Conservation (phyloP, 495 filamentous ascomycete genomes). For the Rusavskia elegans region DNA sequence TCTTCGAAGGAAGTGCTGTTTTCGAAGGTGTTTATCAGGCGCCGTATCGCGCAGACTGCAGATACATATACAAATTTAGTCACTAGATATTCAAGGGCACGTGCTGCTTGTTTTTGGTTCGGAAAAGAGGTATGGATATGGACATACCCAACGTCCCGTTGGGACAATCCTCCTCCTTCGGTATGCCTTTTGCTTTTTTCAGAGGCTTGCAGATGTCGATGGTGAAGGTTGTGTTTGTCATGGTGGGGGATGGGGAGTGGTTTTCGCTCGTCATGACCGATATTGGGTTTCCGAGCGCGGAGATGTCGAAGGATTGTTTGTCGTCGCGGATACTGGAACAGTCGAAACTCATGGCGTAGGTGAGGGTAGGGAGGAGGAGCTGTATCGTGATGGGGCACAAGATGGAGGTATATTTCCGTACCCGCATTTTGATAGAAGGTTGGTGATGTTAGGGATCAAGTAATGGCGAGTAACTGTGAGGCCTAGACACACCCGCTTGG, state of each 20-base stretch:
- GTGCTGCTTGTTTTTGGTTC: background rate
- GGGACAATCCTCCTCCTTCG: constrained; percentile 39
- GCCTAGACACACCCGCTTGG: background rate
- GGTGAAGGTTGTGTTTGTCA: constrained; percentile 69
- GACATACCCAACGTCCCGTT: constrained; percentile 40
- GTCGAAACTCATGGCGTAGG: constrained; percentile 31
- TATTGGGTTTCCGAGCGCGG: constrained; percentile 54
- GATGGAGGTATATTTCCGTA: background rate
- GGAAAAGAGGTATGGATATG: background rate
- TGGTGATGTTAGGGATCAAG: background rate
- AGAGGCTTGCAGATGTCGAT: constrained; percentile 67
- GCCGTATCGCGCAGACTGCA: constrained; percentile 66
- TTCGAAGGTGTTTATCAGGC: constrained; percentile 27
- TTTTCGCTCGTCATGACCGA: constrained; percentile 44
- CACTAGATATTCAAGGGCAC: background rate
- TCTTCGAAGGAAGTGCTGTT: constrained; percentile 24
- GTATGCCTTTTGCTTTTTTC: constrained; percentile 29
- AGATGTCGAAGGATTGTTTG: constrained; percentile 47
- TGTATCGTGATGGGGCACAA: constrained; percentile 11
- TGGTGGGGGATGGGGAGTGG: constrained; percentile 19
- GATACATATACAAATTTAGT: background rate
- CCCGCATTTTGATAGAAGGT: background rate
- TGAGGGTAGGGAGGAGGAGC: constrained; percentile 19
- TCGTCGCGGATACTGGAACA: constrained; percentile 47
- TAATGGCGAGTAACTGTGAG: background rate